Base-by-base conservation (phyloP, 1,284 basidiomycete genomes). In the Thelephora terrestris region DNA sequence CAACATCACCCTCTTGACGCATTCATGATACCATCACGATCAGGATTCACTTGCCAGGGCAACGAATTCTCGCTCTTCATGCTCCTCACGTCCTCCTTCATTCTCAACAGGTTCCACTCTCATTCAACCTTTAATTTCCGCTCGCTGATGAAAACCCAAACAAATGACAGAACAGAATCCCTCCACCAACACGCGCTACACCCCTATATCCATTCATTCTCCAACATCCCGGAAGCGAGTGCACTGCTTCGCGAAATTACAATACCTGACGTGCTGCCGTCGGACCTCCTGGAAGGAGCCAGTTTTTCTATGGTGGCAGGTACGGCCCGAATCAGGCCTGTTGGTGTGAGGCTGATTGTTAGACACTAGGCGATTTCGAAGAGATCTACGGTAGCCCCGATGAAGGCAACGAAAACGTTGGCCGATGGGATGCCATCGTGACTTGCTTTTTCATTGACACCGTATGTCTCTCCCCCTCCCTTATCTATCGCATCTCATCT, bases 381-480 rank as follows among this genome's bases (percentile, higher is more conserved):
- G 92, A 96, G 59, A 81, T 96, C 7, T 97, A 95, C 58, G 87
- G 87, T 1, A 67, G 69, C 7, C 71, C 74, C 23, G 70, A 61
- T 17, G 65, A 71, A n/a, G 64, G 66, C 23, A 60, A 74, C 37
- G 70, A 69, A 5, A 87, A 92, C 47, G 65, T 74, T 17, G 86
- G 81, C 14, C 66, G 81, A 53, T 99, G 91, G 91, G 81, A 94
- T 56, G 88, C 86, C 0, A 76, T 99, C 10, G 66, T 96, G 52
- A 99, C 95, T 0, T 98, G 92, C 64, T 99, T 97, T 75, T 99
- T 99, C 69, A 87, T 99, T 54, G 95, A 99, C 61, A 98, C 94
- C 5, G 91, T 85, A 53, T 56, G 76, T 63, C 5, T 16, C 21
- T 47, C 47, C 27, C 48, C 46, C 39, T 50, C 20, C n/a, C 12